phyloP scores from a whole-genome alignment of 2,329 filamentous ascomycete species.

The Ceratocystis colombiana region DNA sequence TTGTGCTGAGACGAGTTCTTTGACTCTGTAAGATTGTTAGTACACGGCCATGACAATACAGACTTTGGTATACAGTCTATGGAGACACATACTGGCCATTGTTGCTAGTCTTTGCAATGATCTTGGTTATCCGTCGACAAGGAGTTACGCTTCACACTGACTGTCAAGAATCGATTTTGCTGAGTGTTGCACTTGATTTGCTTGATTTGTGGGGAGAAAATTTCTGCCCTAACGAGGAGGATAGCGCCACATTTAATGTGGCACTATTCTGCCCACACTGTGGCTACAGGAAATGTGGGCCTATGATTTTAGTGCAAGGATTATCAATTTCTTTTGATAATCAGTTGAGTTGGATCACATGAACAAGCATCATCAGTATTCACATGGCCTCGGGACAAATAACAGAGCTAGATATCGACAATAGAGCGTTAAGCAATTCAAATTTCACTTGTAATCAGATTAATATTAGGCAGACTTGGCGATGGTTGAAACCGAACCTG shows the following conservation, averaged over 20 bases:
- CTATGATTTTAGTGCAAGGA: neutral
- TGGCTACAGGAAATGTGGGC: neutral
- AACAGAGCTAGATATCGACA: too few relatives aligned
- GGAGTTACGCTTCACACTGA: slow-evolving; percentile 29
- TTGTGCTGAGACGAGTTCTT: slow-evolving; percentile 99
- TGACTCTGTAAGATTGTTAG: slow-evolving; percentile 56
- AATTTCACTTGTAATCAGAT: neutral
- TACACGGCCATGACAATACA: neutral
- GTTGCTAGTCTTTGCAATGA: slow-evolving; percentile 31
- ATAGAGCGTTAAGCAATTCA: neutral
- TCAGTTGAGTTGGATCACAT: neutral
- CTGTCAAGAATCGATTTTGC: slow-evolving; percentile 31
- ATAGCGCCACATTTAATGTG: slow-evolving; percentile 16
- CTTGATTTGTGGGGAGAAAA: slow-evolving; percentile 26
- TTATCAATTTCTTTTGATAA: neutral
- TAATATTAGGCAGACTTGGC: slow-evolving; percentile 11
- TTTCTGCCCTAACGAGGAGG: slow-evolving; percentile 27
- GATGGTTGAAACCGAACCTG: slow-evolving; percentile 2
- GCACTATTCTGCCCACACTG: neutral
- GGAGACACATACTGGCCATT: slow-evolving; percentile 36
- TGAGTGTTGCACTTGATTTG: slow-evolving; percentile 8
- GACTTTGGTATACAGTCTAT: neutral
- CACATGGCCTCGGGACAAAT: too few relatives aligned
- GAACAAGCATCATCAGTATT: neutral
- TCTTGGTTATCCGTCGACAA: slow-evolving; percentile 27